These are phyloP conservation scores for Porodaedalea pini DNA, from an alignment of 1,284 basidiomycete species.

Conservation along the genomic window DNA sequence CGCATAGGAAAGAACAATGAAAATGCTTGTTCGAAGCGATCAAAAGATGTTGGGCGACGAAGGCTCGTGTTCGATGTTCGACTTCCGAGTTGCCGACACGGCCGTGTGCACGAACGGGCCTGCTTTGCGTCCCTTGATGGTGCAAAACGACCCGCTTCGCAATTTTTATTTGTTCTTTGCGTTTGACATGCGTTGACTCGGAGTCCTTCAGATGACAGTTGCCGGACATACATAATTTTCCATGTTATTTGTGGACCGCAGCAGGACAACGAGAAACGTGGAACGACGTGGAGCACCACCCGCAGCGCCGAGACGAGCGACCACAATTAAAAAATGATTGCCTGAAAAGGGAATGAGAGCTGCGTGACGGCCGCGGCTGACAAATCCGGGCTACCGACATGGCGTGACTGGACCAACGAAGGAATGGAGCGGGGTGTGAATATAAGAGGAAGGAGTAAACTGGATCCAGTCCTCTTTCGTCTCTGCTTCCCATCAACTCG, in stretches of 20 bases:
- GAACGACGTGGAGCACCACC: neutral
- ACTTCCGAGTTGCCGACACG: no score
- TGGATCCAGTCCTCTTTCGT: slow-evolving; percentile 6
- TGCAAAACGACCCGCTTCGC: neutral
- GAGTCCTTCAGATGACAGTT: no score
- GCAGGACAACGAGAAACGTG: neutral
- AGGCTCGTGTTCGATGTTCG: no score
- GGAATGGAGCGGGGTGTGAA: slow-evolving; percentile 16
- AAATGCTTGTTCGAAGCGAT: no score
- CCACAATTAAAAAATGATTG: neutral
- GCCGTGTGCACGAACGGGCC: neutral
- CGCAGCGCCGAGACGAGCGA: no score
- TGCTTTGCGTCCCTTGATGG: slow-evolving; percentile 7
- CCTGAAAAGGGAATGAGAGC: neutral
- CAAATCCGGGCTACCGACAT: no score
- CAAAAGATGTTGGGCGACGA: neutral
- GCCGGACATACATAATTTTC: no score
- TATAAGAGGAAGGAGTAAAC: slow-evolving; percentile 13
- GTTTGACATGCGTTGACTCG: no score
- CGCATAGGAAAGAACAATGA: slow-evolving; percentile 1
- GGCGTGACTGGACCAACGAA: neutral
- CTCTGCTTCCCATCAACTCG: slow-evolving; percentile 13
- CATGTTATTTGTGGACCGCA: no score
- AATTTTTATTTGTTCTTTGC: neutral
- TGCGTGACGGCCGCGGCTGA: neutral